These are phyloP conservation scores for Sechiopsis laciniata DNA, from an alignment of 306 rosid genomes.

Conservation along the genomic window DNA sequence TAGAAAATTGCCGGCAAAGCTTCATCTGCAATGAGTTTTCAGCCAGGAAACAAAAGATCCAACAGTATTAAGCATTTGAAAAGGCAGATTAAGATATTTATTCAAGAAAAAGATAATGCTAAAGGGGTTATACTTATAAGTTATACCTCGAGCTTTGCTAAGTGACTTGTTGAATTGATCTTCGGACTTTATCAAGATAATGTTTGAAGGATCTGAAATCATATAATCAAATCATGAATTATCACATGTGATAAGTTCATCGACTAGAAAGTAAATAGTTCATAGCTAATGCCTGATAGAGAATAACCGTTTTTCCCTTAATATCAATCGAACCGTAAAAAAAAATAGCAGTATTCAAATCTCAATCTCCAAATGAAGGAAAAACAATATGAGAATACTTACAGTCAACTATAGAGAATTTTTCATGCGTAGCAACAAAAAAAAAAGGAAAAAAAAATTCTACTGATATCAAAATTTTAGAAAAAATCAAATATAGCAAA, in stretches of 20 bases:
- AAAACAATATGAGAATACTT: neutral
- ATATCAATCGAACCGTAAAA: neutral
- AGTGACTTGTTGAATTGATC: conserved; percentile 43
- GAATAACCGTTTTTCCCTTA: neutral
- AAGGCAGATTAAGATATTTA: neutral
- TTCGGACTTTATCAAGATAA: conserved; percentile 47
- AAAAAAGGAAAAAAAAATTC: no score
- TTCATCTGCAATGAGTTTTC: conserved; percentile 35
- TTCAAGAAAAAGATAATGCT: neutral
- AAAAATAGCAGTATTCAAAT: neutral
- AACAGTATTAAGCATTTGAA: conserved; percentile 6
- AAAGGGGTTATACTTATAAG: conserved; percentile 12
- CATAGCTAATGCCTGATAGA: neutral
- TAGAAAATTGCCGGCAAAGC: conserved; percentile 70
- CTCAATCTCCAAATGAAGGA: neutral
- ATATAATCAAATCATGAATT: conserved; percentile 1
- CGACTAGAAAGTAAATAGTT: neutral
- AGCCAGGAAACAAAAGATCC: conserved; percentile 20
- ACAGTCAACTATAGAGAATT: no score
- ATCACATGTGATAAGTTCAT: neutral
- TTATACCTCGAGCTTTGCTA: conserved; percentile 39
- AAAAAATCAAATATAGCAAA: no score
- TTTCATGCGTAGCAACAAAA: no score
- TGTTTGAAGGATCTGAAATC: conserved; percentile 48
- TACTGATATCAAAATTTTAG: no score